Evolutionary conservation across 2,329 filamentous ascomycete species (phyloP).

Genomic region (Colletotrichum cordylinicola): DNA sequence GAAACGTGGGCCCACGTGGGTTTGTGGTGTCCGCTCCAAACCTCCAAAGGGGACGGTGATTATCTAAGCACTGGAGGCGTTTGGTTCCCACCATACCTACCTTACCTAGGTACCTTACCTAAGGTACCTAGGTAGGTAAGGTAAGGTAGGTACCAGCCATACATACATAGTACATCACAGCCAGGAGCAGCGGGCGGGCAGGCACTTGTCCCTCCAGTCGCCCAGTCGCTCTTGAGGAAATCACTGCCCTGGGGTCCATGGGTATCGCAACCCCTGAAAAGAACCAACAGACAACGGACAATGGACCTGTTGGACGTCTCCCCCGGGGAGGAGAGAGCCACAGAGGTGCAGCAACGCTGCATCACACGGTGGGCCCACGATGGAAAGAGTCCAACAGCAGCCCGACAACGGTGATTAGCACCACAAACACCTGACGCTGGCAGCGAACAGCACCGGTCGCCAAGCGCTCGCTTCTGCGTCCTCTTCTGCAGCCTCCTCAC

Average conservation of each 20-base stretch:
- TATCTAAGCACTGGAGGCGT: neutral
- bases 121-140: too few relatives aligned
- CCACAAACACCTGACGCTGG: neutral
- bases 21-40: neutral
- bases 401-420: conserved; percentile 1
- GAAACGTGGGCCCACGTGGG: neutral
- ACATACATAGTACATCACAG: too few relatives aligned
- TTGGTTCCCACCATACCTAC: too few relatives aligned
- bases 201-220: neutral
- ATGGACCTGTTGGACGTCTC: neutral
- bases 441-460: neutral
- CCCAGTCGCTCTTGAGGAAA: neutral
- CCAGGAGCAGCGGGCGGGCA: neutral
- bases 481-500: neutral
- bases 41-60: neutral
- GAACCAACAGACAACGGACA: conserved; percentile 3
- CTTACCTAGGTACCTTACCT: too few relatives aligned
- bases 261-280: neutral
- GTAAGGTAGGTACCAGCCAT: too few relatives aligned
- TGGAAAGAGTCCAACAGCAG: neutral
- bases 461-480: conserved; percentile 19
- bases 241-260: neutral
- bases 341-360: conserved; percentile 15
- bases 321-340: neutral
- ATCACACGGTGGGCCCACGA: neutral